Conservation (phyloP, 257 asterid species). For the Solanum chaucha region DNA sequence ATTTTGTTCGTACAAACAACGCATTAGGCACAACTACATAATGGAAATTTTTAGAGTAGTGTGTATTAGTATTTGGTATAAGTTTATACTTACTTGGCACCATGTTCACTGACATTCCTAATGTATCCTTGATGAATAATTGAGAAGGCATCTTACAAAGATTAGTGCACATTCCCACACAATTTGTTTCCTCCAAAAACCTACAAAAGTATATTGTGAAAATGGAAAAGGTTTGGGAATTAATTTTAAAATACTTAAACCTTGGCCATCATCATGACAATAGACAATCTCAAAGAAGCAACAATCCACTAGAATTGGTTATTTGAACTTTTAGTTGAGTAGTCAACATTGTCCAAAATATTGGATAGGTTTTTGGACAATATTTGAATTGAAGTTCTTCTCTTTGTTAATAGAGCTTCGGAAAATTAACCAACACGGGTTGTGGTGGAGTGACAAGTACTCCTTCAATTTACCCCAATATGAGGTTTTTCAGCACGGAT, state of each 20-base stretch:
- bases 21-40: background rate
- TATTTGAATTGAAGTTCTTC: background rate
- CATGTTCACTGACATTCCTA: slow-evolving; percentile 74
- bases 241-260: background rate
- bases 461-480: background rate
- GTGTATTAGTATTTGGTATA: background rate
- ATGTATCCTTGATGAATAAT: slow-evolving; percentile 64
- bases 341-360: background rate
- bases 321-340: background rate
- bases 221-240: background rate
- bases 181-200: slow-evolving; percentile 82
- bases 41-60: background rate
- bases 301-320: background rate
- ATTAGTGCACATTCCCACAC: slow-evolving; percentile 95
- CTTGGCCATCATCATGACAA: background rate
- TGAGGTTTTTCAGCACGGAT: fast-evolving
- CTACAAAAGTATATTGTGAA: slow-evolving; percentile 18
- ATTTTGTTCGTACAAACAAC: background rate
- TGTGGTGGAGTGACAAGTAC: background rate
- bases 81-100: slow-evolving; percentile 65
- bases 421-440: background rate
- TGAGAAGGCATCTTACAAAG: slow-evolving; percentile 95
- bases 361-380: background rate
- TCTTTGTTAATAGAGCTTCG: background rate
- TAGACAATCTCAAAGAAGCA: background rate